Conservation (phyloP, 768 basidiomycete species). For the Pleurotus ostreatus region DNA sequence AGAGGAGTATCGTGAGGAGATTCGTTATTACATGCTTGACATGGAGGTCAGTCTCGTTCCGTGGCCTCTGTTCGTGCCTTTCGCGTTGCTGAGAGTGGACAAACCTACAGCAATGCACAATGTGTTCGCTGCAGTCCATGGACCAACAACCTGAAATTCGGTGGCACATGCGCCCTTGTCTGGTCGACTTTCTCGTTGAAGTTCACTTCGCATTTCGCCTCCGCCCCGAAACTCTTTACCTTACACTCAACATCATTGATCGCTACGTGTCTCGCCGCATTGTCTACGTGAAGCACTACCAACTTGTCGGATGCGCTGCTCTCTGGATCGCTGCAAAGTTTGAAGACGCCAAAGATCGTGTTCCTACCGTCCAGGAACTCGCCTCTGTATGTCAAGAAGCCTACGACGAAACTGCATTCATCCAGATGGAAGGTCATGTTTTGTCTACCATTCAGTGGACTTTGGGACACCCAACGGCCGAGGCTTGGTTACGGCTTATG, state of each 20-base stretch:
- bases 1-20: conserved; percentile 94
- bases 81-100: conserved; percentile 14
- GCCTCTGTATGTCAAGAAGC: conserved; percentile 94
- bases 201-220: conserved; percentile 97
- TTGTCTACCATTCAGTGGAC: conserved; percentile 95
- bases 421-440: conserved; percentile 99
- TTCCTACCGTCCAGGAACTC: conserved; percentile 92
- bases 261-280: conserved; percentile 98
- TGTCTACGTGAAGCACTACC: conserved; percentile 99
- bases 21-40: conserved; percentile 90
- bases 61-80: conserved; percentile 10
- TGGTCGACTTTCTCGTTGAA: conserved; percentile 98
- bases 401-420: conserved; percentile 95
- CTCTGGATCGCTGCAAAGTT: conserved; percentile 99
- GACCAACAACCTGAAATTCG: conserved; percentile 98
- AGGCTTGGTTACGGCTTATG: conserved; percentile 90
- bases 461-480: conserved; percentile 95
- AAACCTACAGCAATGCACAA: conserved; percentile 63
- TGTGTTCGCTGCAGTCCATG: conserved; percentile 93
- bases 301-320: conserved; percentile 96
- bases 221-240: conserved; percentile 97
- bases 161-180: conserved; percentile 99
- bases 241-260: conserved; percentile 98
- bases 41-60: conserved; percentile 81
- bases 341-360: conserved; percentile 97